Percentiles rank a stretch among this genome's conserved stretches.
phyloP scores from a whole-genome alignment of 768 basidiomycete species.

The Lentinula sp. region DNA sequence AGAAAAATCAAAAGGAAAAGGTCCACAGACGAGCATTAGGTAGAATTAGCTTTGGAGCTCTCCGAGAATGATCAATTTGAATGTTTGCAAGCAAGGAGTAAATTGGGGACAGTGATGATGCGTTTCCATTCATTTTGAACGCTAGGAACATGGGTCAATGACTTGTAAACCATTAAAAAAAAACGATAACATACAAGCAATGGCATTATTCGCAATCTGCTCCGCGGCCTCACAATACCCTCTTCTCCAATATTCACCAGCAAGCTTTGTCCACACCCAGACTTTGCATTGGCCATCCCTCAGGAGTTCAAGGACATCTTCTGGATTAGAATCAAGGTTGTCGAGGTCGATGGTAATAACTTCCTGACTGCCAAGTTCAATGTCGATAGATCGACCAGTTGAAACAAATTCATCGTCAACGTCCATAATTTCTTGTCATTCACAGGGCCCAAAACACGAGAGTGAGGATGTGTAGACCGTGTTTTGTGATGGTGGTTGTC shows the following conservation, averaged over 20 bases:
- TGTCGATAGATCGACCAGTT: slow-evolving; percentile 49
- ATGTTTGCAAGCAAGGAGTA: slow-evolving; percentile 84
- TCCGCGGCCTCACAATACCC: slow-evolving; percentile 74
- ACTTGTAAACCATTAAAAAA: not conserved
- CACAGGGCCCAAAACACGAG: not conserved
- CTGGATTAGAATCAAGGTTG: slow-evolving; percentile 73
- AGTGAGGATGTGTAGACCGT: not conserved
- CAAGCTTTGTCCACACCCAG: slow-evolving; percentile 76
- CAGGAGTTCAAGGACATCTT: slow-evolving; percentile 69
- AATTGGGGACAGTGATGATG: slow-evolving; percentile 59
- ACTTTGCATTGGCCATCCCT: slow-evolving; percentile 67
- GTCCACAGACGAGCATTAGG: slow-evolving; percentile 61
- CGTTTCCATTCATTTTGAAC: slow-evolving; percentile 42
- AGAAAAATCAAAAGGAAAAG: not conserved
- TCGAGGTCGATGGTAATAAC: slow-evolving; percentile 88
- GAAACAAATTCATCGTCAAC: slow-evolving; percentile 3
- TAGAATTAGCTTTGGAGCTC: slow-evolving; percentile 78
- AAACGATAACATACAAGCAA: slow-evolving; percentile 48
- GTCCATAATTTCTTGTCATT: not conserved
- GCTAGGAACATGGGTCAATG: slow-evolving; percentile 27
- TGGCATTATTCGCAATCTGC: slow-evolving; percentile 61
- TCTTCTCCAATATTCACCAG: slow-evolving; percentile 84
- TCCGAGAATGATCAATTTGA: slow-evolving; percentile 70
- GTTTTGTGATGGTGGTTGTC: not conserved
- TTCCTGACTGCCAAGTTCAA: slow-evolving; percentile 78